Evolutionary conservation across 176 grass and related monocot genomes (phyloP), one percentile per base, ranked within the genome.

Genomic region (Triticum turgidum): DNA sequence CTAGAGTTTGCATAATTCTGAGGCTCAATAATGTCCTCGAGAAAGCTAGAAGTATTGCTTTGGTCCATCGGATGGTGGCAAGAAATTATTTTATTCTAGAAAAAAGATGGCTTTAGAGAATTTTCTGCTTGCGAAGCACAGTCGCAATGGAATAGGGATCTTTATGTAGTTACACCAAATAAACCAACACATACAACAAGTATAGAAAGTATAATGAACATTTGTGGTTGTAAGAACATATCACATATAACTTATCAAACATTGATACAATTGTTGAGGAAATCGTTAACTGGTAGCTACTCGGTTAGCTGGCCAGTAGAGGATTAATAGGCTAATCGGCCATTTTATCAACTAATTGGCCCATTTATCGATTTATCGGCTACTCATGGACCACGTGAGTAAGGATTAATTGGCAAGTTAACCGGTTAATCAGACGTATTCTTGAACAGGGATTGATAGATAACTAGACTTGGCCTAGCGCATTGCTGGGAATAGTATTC

Each of bases 1-100:
- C 52, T 78, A 86, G 84, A 71, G 79, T 18, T 18, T 42, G 17
- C 27, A 82, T 45, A n/a, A 73, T 83, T 83, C 39, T 61, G 25
- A 65, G 32, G 65, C 44, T 74, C 58, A 79, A 27, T 66, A 74
- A 58, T 83, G 13, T 45, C 73, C 42, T 83, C 41, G 45, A 27
- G 8, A 58, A 80, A 74, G 87, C 39, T 21, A 34, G 9, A 9
- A 41, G 13, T 62, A 68, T 61, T 83, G 18, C 15, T 74, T 90
- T 86, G 73, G 32, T 83, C 89, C 84, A 87, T 87, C 25, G 18
- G 32, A 80, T 80, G 58, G 20, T 18, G 25, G 27, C 2, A 11
- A 56, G 83, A 73, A 83, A 59, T 61, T 44, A 47, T 25, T 73
- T 58, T 73, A 72, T 62, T 73, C 45, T 38, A 65, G 21, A 56